These are phyloP conservation scores for Pholiota conissans DNA, from an alignment of 768 basidiomycete genomes.

Conservation along the genomic window DNA sequence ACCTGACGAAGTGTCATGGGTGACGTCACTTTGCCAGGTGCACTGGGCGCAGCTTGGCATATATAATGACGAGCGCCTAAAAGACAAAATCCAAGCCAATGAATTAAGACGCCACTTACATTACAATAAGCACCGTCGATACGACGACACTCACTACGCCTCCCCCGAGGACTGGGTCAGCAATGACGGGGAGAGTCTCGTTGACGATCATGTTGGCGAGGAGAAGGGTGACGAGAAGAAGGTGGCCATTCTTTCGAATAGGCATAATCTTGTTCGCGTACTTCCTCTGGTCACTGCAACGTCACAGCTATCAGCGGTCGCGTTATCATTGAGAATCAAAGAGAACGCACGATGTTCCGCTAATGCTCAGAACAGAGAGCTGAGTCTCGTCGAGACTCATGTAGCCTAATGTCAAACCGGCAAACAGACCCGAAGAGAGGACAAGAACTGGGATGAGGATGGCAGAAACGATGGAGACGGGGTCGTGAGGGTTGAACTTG, in stretches of 20 bases:
- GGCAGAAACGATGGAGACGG: slow-evolving; percentile 39
- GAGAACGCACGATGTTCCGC: slow-evolving; percentile 71
- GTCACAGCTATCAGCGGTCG: neutral
- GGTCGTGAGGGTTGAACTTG: slow-evolving; percentile 28
- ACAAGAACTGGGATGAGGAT: slow-evolving; percentile 84
- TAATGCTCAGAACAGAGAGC: slow-evolving; percentile 82
- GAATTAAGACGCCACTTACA: slow-evolving; percentile 59
- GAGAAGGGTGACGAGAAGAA: slow-evolving; percentile 79
- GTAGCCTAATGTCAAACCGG: slow-evolving; percentile 89
- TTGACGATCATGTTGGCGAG: slow-evolving; percentile 93
- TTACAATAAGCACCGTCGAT: slow-evolving; percentile 83
- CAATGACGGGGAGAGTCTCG: slow-evolving; percentile 82
- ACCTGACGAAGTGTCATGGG: neutral
- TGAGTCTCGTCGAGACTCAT: slow-evolving; percentile 94
- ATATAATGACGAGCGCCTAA: neutral
- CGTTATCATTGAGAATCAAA: neutral
- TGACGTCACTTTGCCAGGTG: slow-evolving; percentile 10
- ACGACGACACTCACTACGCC: slow-evolving; percentile 77
- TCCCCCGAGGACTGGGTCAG: slow-evolving; percentile 78
- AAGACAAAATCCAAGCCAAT: no score
- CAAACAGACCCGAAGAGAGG: slow-evolving; percentile 81
- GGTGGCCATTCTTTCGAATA: slow-evolving; percentile 80
- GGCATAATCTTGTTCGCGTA: slow-evolving; percentile 88
- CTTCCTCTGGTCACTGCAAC: slow-evolving; percentile 67
- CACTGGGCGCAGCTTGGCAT: neutral